phyloP scores from a whole-genome alignment of 2,329 filamentous ascomycete genomes.

The Aspergillus fumigatus region DNA sequence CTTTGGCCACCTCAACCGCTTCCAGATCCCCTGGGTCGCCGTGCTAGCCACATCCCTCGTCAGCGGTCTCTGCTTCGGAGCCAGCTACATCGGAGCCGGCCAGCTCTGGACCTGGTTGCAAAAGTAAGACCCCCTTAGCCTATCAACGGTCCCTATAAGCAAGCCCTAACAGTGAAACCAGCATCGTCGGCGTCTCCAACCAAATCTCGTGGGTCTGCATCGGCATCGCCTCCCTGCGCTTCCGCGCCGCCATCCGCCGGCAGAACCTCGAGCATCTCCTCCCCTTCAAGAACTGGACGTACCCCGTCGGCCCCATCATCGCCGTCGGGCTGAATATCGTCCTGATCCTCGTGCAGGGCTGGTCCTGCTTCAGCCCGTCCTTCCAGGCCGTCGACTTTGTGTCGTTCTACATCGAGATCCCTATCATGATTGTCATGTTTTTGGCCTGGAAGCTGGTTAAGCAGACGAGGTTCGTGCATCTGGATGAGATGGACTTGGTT shows the following conservation, averaged over 20 bases:
- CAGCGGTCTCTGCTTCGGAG: conserved; percentile 59
- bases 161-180: conserved; percentile 16
- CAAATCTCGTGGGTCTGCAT: conserved; percentile 63
- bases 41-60: conserved; percentile 52
- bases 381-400: conserved; percentile 59
- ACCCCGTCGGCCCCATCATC: conserved; percentile 57
- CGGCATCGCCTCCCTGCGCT: conserved; percentile 60
- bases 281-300: conserved; percentile 64
- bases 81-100: conserved; percentile 61
- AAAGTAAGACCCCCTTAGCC: conserved; percentile 44
- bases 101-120: conserved; percentile 64
- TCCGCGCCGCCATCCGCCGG: conserved; percentile 52
- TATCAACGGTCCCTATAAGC: background rate
- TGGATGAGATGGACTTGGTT: conserved; percentile 49
- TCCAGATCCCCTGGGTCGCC: conserved; percentile 51
- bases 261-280: conserved; percentile 60
- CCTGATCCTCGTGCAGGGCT: conserved; percentile 61
- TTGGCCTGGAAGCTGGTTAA: conserved; percentile 53
- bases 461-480: conserved; percentile 42
- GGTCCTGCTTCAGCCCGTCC: conserved; percentile 53
- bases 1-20: conserved; percentile 49
- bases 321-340: conserved; percentile 55
- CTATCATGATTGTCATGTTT: conserved; percentile 55
- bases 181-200: conserved; percentile 63
- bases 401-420: conserved; percentile 60